phyloP scores from a whole-genome alignment of 768 basidiomycete species.

The Lactarius indigo region DNA sequence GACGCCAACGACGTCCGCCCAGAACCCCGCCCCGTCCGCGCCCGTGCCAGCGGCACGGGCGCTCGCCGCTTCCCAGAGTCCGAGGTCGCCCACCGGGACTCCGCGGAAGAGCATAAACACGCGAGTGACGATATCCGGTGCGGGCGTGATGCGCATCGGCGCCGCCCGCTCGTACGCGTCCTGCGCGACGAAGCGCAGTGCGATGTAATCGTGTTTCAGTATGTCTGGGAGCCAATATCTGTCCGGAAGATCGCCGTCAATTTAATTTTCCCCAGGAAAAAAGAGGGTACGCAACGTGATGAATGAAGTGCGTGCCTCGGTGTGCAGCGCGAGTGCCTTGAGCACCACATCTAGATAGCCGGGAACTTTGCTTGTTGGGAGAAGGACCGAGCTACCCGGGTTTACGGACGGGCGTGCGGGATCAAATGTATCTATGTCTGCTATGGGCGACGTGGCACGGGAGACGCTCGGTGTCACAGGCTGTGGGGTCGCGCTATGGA shows the following conservation, averaged over 20 bases:
- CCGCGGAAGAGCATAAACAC: conserved; percentile 49
- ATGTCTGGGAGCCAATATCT: conserved; percentile 45
- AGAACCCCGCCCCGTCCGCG: conserved; percentile 28
- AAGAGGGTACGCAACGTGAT: conserved; percentile 36
- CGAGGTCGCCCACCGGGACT: conserved; percentile 28
- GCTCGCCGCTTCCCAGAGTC: conserved; percentile 29
- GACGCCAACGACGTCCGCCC: conserved; percentile 38
- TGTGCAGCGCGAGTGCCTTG: conserved; percentile 37
- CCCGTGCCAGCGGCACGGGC: conserved; percentile 26
- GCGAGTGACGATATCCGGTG: conserved; percentile 43
- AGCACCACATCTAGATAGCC: conserved; percentile 37
- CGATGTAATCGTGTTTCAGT: conserved; percentile 38
- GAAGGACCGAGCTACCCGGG: conserved; percentile 23
- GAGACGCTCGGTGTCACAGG: neutral
- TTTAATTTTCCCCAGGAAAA: neutral
- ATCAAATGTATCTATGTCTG: conserved; percentile 10
- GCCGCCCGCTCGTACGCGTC: conserved; percentile 37
- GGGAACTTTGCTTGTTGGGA: conserved; percentile 33
- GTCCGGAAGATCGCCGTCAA: neutral
- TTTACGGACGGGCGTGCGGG: conserved; percentile 13
- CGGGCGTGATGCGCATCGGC: conserved; percentile 29
- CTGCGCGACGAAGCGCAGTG: conserved; percentile 46
- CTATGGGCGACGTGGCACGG: neutral
- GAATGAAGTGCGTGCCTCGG: conserved; percentile 44
- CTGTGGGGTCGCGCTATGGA: neutral